phyloP scores from a whole-genome alignment of 2,329 filamentous ascomycete species.

The Alternaria arborescens region DNA sequence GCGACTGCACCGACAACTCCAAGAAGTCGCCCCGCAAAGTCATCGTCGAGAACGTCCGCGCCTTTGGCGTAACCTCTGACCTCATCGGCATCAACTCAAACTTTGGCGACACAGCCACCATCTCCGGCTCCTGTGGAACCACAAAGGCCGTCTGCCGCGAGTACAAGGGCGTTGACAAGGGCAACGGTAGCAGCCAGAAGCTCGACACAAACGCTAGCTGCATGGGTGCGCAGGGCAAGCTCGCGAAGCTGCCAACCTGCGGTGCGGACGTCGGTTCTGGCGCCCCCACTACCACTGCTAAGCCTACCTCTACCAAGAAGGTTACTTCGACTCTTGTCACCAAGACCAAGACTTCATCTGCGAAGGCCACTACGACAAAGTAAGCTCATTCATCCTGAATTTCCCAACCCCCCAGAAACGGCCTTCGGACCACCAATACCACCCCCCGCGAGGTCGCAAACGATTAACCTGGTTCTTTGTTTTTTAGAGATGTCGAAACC shows the following conservation, averaged over 20 bases:
- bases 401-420: too few relatives aligned
- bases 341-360: conserved; percentile 1
- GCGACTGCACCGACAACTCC: conserved; percentile 54
- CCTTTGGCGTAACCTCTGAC: conserved; percentile 49
- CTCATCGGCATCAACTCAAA: conserved; percentile 59
- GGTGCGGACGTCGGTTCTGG: neutral
- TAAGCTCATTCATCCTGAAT: neutral
- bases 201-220: conserved; percentile 25
- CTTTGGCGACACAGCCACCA: conserved; percentile 57
- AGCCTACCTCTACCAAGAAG: conserved; percentile 1
- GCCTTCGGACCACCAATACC: too few relatives aligned
- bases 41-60: conserved; percentile 53
- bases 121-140: conserved; percentile 52
- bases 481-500: neutral
- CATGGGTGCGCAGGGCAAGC: conserved; percentile 26
- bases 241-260: conserved; percentile 29
- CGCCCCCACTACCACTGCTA: neutral
- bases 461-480: neutral
- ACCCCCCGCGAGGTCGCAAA: neutral
- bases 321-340: conserved; percentile 4
- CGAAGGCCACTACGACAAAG: conserved; percentile 4
- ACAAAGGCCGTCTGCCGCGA: conserved; percentile 33
- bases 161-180: conserved; percentile 37
- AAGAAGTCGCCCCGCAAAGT: conserved; percentile 54
- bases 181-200: conserved; percentile 23